phyloP scores from a whole-genome alignment of 257 asterid species.

The Nicotiana tomentosiformis region DNA sequence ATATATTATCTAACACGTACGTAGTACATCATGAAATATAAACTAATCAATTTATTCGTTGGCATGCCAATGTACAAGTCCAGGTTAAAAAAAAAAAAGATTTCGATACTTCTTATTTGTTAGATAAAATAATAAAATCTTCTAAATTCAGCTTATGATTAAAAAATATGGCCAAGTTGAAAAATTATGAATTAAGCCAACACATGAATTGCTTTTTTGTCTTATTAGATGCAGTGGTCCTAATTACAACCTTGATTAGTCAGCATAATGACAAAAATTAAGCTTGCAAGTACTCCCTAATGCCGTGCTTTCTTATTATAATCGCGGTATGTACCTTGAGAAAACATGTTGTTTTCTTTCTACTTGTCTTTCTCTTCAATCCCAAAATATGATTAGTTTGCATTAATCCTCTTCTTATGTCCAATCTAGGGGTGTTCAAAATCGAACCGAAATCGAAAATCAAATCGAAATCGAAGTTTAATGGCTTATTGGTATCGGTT shows the following conservation, averaged over 20 bases:
- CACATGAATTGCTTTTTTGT: not conserved
- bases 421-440: not conserved
- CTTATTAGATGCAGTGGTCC: not conserved
- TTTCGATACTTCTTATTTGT: not conserved
- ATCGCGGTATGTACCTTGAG: no score
- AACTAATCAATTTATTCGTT: not conserved
- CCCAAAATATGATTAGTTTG: no score
- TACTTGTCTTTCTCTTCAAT: not conserved
- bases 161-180: constrained; percentile 10
- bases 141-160: not conserved
- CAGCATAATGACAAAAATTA: not conserved
- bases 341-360: not conserved
- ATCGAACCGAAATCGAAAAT: no score
- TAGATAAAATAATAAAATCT: not conserved
- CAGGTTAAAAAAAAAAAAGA: not conserved
- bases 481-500: no score
- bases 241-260: not conserved
- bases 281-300: not conserved
- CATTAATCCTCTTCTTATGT: not conserved
- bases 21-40: not conserved
- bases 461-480: no score
- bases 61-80: not conserved
- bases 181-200: not conserved
- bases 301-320: no score
- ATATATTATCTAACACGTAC: not conserved